Conservation (phyloP, 1,284 basidiomycete genomes). For the Marasmius oreades region DNA sequence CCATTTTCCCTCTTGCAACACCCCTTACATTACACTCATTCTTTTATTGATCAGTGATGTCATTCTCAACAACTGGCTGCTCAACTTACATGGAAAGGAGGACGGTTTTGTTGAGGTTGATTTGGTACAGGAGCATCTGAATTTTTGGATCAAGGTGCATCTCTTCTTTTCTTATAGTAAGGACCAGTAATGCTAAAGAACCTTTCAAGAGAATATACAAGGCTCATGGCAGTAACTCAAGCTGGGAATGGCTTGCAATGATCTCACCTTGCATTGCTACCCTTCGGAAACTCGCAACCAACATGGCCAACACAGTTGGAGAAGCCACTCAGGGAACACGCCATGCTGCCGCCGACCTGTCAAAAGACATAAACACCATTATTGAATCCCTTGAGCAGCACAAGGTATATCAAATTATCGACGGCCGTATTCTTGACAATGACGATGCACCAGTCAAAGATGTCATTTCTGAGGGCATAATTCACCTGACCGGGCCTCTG, state of each 20-base stretch:
- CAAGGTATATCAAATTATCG: constrained; percentile 18
- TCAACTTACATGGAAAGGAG: constrained; percentile 31
- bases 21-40: neutral
- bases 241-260: constrained; percentile 37
- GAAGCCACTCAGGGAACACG: constrained; percentile 24
- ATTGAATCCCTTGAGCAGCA: constrained; percentile 26
- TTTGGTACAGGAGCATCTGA: constrained; percentile 39
- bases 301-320: constrained; percentile 28
- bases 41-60: constrained; percentile 20
- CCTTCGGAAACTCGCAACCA: constrained; percentile 27
- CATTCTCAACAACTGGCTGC: constrained; percentile 36
- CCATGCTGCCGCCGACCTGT: constrained; percentile 26
- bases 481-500: constrained; percentile 14
- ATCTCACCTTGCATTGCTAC: constrained; percentile 33
- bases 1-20: neutral
- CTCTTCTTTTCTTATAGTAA: neutral
- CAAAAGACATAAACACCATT: constrained; percentile 22
- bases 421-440: constrained; percentile 17
- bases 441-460: constrained; percentile 20
- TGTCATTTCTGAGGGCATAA: constrained; percentile 19
- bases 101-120: constrained; percentile 32
- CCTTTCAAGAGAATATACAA: constrained; percentile 22
- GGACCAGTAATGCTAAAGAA: neutral
- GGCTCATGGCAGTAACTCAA: constrained; percentile 31
- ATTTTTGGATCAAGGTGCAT: constrained; percentile 33